A percentile compares a stretch with the other conserved stretches of the same genome.
Evolutionary conservation across 1,284 basidiomycete genomes (phyloP).

Genomic region (Phlebopus sp.): DNA sequence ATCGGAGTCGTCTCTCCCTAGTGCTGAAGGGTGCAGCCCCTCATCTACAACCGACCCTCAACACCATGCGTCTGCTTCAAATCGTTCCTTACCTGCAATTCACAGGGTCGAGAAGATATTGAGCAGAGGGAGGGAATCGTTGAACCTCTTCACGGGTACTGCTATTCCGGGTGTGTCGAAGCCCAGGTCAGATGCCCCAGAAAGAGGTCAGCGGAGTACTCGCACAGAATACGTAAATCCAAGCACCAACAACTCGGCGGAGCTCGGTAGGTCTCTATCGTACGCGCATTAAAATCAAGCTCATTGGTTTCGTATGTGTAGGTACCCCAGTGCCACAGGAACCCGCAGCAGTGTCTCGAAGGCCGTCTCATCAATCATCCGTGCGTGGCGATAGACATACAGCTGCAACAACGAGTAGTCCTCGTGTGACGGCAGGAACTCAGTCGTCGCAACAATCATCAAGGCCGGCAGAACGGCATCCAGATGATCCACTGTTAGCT

Average conservation of each 20-base stretch:
- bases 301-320: constrained; percentile 7
- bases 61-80: neutral
- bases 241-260: constrained; percentile 1
- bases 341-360: constrained; percentile 3
- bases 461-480: constrained; percentile 8
- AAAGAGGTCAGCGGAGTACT: constrained; percentile 18
- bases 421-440: constrained; percentile 3
- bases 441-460: constrained; percentile 16
- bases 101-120: constrained; percentile 38
- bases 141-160: constrained; percentile 25
- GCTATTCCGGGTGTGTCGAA: constrained; percentile 7
- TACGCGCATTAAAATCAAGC: constrained; percentile 3
- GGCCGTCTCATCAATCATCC: constrained; percentile 11
- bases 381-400: constrained; percentile 22
- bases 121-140: constrained; percentile 31
- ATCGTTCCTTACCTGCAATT: constrained; percentile 20
- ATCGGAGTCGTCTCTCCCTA: constrained; percentile 1
- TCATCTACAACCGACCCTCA: constrained; percentile 4
- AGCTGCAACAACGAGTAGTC: constrained; percentile 21
- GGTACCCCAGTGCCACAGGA: constrained; percentile 18
- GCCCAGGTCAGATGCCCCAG: constrained; percentile 8
- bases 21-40: constrained; percentile 8
- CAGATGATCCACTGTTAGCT: constrained; percentile 2
- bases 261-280: constrained; percentile 18
- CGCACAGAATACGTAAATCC: constrained; percentile 14